Evolutionary conservation across 164 flowering plant species (phyloP).

Genomic region (Chimonanthus salicifolius): DNA sequence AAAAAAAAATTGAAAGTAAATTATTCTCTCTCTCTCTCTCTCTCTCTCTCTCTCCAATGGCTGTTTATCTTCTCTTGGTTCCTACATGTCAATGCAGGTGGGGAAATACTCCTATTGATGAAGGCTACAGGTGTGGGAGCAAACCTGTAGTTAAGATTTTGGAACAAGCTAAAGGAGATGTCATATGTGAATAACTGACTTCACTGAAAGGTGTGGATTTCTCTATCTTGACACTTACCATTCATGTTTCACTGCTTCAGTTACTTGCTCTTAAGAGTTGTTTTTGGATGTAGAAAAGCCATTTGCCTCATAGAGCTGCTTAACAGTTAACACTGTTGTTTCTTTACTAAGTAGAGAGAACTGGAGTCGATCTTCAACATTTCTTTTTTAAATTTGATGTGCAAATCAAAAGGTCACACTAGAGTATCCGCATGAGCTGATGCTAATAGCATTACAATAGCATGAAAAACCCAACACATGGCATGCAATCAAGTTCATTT

Average conservation of each 20-base stretch:
- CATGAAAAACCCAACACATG: no score
- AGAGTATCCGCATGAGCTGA: no score
- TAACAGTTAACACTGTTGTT: not conserved
- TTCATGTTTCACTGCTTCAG: not conserved
- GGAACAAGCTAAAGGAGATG: constrained; percentile 18
- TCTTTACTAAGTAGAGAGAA: not conserved
- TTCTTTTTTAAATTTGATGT: no score
- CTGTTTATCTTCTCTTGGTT: not conserved
- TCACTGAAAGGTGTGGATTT: constrained; percentile 2
- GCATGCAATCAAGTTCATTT: no score
- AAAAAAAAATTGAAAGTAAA: not conserved
- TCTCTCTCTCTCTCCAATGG: no score
- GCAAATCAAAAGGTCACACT: no score
- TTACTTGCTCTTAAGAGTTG: not conserved
- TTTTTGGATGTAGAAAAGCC: not conserved
- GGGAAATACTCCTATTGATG: constrained; percentile 47
- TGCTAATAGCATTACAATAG: no score
- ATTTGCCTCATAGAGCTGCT: not conserved
- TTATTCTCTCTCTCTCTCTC: not conserved
- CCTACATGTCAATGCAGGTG: constrained; percentile 26
- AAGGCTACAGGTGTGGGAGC: constrained; percentile 26
- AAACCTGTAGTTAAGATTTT: constrained; percentile 20
- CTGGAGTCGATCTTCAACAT: no score
- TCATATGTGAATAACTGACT: not conserved
- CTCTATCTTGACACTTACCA: not conserved